phyloP scores from a whole-genome alignment of 495 filamentous ascomycete genomes.

The Penicillium waksmanii region DNA sequence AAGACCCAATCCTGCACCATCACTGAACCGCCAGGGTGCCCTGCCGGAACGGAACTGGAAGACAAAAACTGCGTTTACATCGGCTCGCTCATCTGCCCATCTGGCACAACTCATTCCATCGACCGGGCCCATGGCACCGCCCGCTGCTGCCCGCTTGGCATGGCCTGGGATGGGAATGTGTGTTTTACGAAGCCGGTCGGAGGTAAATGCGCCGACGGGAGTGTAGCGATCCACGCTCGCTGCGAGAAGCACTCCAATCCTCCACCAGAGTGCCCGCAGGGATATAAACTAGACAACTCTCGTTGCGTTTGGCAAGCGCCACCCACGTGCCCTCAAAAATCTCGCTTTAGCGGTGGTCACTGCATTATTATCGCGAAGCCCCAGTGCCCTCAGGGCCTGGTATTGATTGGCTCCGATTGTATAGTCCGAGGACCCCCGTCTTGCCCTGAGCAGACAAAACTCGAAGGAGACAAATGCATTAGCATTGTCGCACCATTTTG shows the following conservation, averaged over 20 bases:
- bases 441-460: constrained; percentile 3
- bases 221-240: background rate
- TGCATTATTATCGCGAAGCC: constrained; percentile 6
- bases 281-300: constrained; percentile 2
- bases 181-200: background rate
- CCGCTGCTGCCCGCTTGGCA: constrained; percentile 10
- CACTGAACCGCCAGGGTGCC: background rate
- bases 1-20: background rate
- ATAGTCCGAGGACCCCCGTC: background rate
- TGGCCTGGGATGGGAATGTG: background rate
- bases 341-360: background rate
- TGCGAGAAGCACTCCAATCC: constrained; percentile 15
- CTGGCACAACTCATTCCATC: constrained; percentile 1
- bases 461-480: constrained; percentile 11
- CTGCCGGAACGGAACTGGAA: background rate
- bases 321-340: constrained; percentile 7
- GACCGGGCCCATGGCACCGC: background rate
- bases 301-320: constrained; percentile 4
- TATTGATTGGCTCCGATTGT: constrained; percentile 9
- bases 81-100: background rate
- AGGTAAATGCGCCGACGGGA: constrained; percentile 11
- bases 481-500: constrained; percentile 5
- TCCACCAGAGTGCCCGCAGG: constrained; percentile 9
- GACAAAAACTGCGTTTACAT: background rate
- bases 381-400: constrained; percentile 5